Evolutionary conservation across 129 eudicot genomes (phyloP).

Genomic region (sunflower (Helianthus annuus)): DNA sequence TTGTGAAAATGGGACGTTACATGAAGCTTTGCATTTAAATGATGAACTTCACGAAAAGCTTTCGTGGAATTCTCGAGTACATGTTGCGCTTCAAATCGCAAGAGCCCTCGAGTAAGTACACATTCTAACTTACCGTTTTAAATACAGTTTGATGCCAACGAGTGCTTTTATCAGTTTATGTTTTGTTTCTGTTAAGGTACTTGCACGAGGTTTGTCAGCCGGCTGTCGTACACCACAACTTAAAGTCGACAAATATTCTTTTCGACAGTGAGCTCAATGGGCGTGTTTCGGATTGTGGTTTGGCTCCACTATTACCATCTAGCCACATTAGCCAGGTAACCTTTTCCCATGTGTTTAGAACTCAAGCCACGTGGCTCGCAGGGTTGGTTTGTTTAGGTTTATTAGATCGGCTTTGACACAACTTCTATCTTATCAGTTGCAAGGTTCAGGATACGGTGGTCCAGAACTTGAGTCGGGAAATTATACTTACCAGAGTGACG

Average conservation of each 20-base stretch:
- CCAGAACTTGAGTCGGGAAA: conserved; percentile 92
- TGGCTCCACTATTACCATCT: conserved; percentile 67
- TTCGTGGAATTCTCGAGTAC: conserved; percentile 81
- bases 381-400: background rate
- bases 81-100: conserved; percentile 84
- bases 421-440: conserved; percentile 45
- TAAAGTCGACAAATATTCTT: conserved; percentile 80
- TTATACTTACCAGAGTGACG: conserved; percentile 81
- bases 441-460: conserved; percentile 80
- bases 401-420: background rate
- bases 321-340: conserved; percentile 60
- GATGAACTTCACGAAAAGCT: conserved; percentile 69
- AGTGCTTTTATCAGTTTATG: background rate
- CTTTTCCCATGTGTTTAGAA: background rate
- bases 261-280: conserved; percentile 66
- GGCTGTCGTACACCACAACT: conserved; percentile 71
- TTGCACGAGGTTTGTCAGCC: conserved; percentile 87
- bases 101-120: conserved; percentile 83
- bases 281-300: conserved; percentile 89
- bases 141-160: background rate
- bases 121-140: background rate
- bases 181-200: conserved; percentile 49
- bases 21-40: conserved; percentile 80
- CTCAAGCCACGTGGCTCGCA: background rate
- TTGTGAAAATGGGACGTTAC: conserved; percentile 75